Percentiles rank a stretch among this genome's conserved stretches.
These are phyloP conservation scores for Cryptococcus jaspeensis DNA, from an alignment of 1,284 basidiomycete genomes.

Conservation along the genomic window DNA sequence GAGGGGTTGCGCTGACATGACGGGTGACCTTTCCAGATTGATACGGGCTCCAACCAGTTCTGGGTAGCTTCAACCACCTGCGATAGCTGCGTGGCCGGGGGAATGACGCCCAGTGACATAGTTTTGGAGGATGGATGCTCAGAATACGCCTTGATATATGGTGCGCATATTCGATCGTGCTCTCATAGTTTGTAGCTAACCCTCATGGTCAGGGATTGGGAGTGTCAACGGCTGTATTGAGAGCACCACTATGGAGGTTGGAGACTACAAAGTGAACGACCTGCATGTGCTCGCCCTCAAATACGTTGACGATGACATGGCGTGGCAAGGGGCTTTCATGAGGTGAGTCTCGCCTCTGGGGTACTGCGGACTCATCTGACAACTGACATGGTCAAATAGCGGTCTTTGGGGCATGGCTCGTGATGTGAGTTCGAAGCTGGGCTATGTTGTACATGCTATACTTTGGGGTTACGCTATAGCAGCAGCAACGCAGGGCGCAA, in stretches of 20 bases:
- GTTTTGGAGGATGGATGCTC: not conserved
- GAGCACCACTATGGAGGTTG: not conserved
- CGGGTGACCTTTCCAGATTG: not conserved
- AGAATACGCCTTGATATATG: not conserved
- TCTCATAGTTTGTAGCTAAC: not conserved
- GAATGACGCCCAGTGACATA: conserved; percentile 2
- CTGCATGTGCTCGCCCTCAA: not conserved
- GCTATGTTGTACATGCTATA: not conserved
- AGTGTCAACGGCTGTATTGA: conserved; percentile 4
- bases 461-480: not conserved
- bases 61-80: conserved; percentile 8
- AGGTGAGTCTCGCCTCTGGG: not conserved
- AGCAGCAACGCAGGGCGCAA: conserved; percentile 1
- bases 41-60: conserved; percentile 10
- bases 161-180: not conserved
- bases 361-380: not conserved
- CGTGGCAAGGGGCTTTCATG: conserved; percentile 1
- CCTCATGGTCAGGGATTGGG: not conserved
- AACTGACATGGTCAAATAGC: not conserved
- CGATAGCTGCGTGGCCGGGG: not conserved
- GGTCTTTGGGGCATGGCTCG: conserved; percentile 3
- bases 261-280: not conserved
- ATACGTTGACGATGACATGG: not conserved
- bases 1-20: not conserved
- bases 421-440: not conserved